Evolutionary conservation across 257 asterid genomes (phyloP), one percentile per base, ranked within the genome.

Genomic region (Penstemon newberryi): DNA sequence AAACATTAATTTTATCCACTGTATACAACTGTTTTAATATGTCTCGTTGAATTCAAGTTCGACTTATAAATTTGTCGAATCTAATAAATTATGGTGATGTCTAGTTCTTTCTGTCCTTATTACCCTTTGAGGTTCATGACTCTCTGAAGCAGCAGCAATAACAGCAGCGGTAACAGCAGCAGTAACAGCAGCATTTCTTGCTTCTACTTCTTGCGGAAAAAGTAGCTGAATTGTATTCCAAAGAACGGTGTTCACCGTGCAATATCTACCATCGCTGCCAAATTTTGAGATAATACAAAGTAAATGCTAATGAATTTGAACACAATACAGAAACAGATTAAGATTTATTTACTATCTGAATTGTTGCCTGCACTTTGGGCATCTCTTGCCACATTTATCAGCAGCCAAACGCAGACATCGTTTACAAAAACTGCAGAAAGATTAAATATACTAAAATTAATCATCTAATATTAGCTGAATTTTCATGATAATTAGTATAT

Each of bases 351-450:
- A 15, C 18, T 75, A 89, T 97, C 99, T 89, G 61, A 91, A 84
- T 67, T 83, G 89, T 71, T 94, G 92, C 85, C 99, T 85, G 84
- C 99, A 94, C 69, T 94, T 94, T 11, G 99, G 99, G 74, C 99
- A 94, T 80, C 70, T 81, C 88, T 87, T 89, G 64, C 99, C 99
- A 60, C 99, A 94, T 73, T 80, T 94, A 51, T 94, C 97, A 60
- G 96, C 97, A 5, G 97, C 96, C 8, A 93, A 89, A 46, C 85
- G 81, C 83, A 94, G 75, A 63, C 99, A 91, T 69, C 81, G 83
- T 47, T 84, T 89, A 71, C 99, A 94, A 67, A 94, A 94, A 76
- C 99, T 90, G 72, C 56, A n/a, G 54, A 37, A 8, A 15, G 18
- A 15, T 15, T 15, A 15, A 15, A 15, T 15, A 15, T 15, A 59